phyloP scores from a whole-genome alignment of 1,284 basidiomycete genomes.

The Fomitopsis pinicola region DNA sequence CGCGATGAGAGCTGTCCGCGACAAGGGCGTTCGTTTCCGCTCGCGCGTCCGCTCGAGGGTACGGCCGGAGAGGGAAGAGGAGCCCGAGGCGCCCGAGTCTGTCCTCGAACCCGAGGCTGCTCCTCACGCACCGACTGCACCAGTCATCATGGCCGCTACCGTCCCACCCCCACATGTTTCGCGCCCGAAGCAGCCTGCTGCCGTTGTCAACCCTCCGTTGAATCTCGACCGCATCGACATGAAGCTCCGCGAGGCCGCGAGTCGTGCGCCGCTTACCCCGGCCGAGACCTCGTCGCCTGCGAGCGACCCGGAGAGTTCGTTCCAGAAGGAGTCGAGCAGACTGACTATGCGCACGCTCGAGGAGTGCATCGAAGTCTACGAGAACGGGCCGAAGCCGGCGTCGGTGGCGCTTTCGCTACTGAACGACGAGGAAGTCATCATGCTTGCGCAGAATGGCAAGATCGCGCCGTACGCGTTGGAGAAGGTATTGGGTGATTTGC shows the following conservation, averaged over 20 bases:
- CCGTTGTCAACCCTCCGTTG: constrained; percentile 21
- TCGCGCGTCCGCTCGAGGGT: constrained; percentile 23
- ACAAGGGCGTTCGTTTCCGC: constrained; percentile 24
- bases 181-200: constrained; percentile 16
- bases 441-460: constrained; percentile 90
- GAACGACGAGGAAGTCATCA: constrained; percentile 90
- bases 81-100: constrained; percentile 20
- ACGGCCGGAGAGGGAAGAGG: constrained; percentile 18
- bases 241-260: constrained; percentile 28
- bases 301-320: constrained; percentile 9
- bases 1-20: constrained; percentile 19
- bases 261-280: constrained; percentile 15
- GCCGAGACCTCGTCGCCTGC: constrained; percentile 13
- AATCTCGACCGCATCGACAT: constrained; percentile 32
- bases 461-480: constrained; percentile 93
- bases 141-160: constrained; percentile 13
- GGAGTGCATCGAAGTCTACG: constrained; percentile 84
- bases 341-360: constrained; percentile 55
- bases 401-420: constrained; percentile 55
- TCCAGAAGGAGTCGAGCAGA: neutral
- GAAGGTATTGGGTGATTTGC: constrained; percentile 85
- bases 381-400: constrained; percentile 73
- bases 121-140: constrained; percentile 6
- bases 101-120: neutral
- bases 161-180: constrained; percentile 18